Evolutionary conservation across 192 early-diverging fungal species (phyloP), one percentile per base, ranked within the genome.

Genomic region (Backusella tarrabulga): DNA sequence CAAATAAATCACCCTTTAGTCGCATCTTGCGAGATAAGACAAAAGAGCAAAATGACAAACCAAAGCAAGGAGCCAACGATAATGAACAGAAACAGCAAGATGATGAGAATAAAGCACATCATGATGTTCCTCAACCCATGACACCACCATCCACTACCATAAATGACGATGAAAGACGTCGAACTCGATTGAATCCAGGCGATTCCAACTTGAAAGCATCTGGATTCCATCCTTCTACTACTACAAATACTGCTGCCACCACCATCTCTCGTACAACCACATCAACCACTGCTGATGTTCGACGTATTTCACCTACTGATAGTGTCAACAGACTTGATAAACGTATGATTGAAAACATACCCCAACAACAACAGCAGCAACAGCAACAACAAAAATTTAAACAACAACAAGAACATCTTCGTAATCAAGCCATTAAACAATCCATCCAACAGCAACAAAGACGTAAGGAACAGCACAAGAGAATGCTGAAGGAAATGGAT

Each of bases 341-440:
- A 19, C 73, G 73, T 41, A 74, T 41, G 36, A 38, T 74, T 26
- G 73, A 74, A 56, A 74, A 60, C 26, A 71, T 46, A 72, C 38
- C 38, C 71, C 42, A 17, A 44, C 9, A 8, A 42, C 21, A 34
- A 0, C 34, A 74, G 19, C 60, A 41, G 9, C 52, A 40, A 4
- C 54, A 74, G 3, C n/a, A 38, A 38, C 34, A 66, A 42, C 73
- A 74, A 67, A 21, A 29, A 5, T 0, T 19, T 4, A 26, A 40
- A 44, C 35, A 71, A 41, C 35, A 72, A n/a, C 38, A 52, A 34
- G 23, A 44, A 26, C 44, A 23, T 44, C 38, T 32, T 34, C 71
- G 44, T 19, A 72, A n/a, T 12, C 56, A 63, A 14, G 56, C 56
- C 11, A 63, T 63, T 63, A 63, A 63, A 63, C 56, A 63, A 26